Conservation (phyloP, 352 stramenopile genomes). For the Globisporangium perplexum region DNA sequence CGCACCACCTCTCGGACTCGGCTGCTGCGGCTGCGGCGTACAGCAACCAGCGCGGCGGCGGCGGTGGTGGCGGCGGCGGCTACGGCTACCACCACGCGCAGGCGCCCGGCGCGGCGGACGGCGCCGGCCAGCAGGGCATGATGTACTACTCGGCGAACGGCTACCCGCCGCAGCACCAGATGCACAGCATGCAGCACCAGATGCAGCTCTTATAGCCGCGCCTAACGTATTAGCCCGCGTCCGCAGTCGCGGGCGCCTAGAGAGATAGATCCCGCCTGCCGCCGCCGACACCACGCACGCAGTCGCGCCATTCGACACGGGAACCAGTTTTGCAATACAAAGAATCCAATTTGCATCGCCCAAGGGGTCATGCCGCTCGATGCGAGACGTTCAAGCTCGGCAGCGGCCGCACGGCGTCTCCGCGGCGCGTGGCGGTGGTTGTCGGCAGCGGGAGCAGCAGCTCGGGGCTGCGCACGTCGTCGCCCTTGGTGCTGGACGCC, state of each 20-base stretch:
- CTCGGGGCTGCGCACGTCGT: constrained; percentile 40
- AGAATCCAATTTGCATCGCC: neutral
- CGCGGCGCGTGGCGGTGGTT: constrained; percentile 1
- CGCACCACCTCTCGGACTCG: constrained; percentile 60
- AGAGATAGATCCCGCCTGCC: neutral
- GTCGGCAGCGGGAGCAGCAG: constrained; percentile 7
- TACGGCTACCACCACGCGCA: constrained; percentile 52
- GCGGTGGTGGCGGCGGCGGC: constrained; percentile 16
- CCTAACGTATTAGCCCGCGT: constrained; percentile 20
- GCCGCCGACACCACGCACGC: neutral
- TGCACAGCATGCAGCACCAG: constrained; percentile 65
- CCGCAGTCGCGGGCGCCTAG: neutral
- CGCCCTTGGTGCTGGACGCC: constrained; percentile 27
- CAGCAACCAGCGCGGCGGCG: constrained; percentile 29
- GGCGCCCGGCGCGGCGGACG: constrained; percentile 16
- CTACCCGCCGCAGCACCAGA: constrained; percentile 50
- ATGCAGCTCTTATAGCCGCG: constrained; percentile 69
- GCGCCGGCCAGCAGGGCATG: constrained; percentile 28
- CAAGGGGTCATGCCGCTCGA: no score
- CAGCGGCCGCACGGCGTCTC: constrained; percentile 11
- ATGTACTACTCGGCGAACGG: constrained; percentile 73
- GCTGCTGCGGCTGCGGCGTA: constrained; percentile 47
- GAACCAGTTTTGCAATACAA: constrained; percentile 2
- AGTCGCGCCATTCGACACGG: neutral
- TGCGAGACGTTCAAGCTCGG: neutral